Percentiles rank a stretch among this genome's conserved stretches.
Evolutionary conservation across 495 filamentous ascomycete genomes (phyloP).

Genomic region (Lepidopterella palustris): DNA sequence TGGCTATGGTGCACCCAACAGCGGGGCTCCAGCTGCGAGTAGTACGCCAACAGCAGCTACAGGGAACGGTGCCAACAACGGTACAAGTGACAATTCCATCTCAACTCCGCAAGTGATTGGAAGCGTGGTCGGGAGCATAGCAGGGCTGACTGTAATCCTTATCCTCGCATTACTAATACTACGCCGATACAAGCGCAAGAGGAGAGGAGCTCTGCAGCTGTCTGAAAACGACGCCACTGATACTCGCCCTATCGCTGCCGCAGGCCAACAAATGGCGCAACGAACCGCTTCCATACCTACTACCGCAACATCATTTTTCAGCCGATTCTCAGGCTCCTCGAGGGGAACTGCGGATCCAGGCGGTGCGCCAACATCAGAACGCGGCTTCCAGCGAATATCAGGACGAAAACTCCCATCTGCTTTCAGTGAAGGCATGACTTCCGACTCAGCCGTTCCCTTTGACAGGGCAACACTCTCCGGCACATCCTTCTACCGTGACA

Average conservation of each 20-base stretch:
- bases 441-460: slow-evolving; percentile 16
- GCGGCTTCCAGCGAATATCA: slow-evolving; percentile 25
- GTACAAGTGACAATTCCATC: slow-evolving; percentile 2
- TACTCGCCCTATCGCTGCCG: slow-evolving; percentile 11
- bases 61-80: not conserved
- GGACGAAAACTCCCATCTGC: slow-evolving; percentile 28
- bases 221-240: slow-evolving; percentile 9
- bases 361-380: slow-evolving; percentile 9
- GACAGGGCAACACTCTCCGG: slow-evolving; percentile 35
- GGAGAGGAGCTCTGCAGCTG: slow-evolving; percentile 7
- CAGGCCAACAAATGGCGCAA: slow-evolving; percentile 17
- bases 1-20: not conserved
- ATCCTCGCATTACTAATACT: slow-evolving; percentile 17
- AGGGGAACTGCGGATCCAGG: slow-evolving; percentile 20
- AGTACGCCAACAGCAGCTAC: slow-evolving; percentile 1
- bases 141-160: slow-evolving; percentile 22
- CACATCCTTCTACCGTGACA: slow-evolving; percentile 39
- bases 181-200: slow-evolving; percentile 20
- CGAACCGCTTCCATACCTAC: slow-evolving; percentile 14
- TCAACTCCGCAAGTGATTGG: slow-evolving; percentile 24
- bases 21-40: not conserved
- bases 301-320: slow-evolving; percentile 21
- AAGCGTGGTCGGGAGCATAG: slow-evolving; percentile 26
- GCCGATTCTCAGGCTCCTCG: slow-evolving; percentile 21
- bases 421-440: slow-evolving; percentile 30